phyloP scores from a whole-genome alignment of 2,329 filamentous ascomycete species.

The Canariomyces notabilis region DNA sequence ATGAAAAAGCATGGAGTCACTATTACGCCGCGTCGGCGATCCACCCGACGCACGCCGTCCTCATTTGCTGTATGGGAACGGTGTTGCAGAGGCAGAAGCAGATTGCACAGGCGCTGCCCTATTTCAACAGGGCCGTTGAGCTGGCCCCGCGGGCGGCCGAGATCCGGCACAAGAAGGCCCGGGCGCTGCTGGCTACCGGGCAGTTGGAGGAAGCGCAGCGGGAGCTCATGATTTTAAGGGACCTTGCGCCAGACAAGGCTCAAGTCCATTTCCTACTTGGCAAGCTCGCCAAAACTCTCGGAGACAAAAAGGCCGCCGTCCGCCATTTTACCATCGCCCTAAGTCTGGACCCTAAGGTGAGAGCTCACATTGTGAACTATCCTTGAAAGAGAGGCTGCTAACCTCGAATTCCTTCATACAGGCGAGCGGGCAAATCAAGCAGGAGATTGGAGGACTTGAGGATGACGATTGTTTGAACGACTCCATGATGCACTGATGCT shows the following conservation, averaged over 20 bases:
- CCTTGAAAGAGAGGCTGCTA: neutral
- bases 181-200: slow-evolving; percentile 72
- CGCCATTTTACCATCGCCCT: slow-evolving; percentile 91
- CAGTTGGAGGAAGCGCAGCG: slow-evolving; percentile 67
- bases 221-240: slow-evolving; percentile 83
- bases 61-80: slow-evolving; percentile 87
- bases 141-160: slow-evolving; percentile 76
- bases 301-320: slow-evolving; percentile 74
- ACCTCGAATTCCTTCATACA: slow-evolving; percentile 36
- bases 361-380: slow-evolving; percentile 22
- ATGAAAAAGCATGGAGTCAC: slow-evolving; percentile 85
- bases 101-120: slow-evolving; percentile 68
- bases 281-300: slow-evolving; percentile 69
- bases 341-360: slow-evolving; percentile 93
- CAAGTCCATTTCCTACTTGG: slow-evolving; percentile 95
- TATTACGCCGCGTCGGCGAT: slow-evolving; percentile 84
- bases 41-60: slow-evolving; percentile 88
- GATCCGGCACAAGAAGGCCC: slow-evolving; percentile 88
- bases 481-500: slow-evolving; percentile 51
- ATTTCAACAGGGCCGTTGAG: slow-evolving; percentile 77
- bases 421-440: slow-evolving; percentile 92
- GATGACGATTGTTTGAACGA: slow-evolving; percentile 69
- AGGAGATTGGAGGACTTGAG: slow-evolving; percentile 89
- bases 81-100: slow-evolving; percentile 87
- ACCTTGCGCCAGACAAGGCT: slow-evolving; percentile 87